These are phyloP conservation scores for Podaxis sp. DNA, from an alignment of 768 basidiomycete genomes.

Conservation along the genomic window DNA sequence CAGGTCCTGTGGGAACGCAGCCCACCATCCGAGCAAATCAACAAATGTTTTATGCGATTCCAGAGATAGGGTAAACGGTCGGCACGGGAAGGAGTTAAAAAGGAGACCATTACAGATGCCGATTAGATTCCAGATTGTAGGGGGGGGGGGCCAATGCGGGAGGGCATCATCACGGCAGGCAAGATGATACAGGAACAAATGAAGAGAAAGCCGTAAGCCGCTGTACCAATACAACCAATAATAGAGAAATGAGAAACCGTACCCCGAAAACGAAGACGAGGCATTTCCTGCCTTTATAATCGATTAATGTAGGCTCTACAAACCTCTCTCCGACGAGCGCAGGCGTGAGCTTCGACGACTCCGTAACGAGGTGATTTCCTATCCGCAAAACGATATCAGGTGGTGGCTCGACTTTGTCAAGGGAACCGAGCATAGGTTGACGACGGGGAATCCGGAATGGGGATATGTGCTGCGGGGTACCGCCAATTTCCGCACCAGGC, in stretches of 20 bases:
- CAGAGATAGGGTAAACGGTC: neutral
- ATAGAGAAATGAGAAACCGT: slow-evolving; percentile 14
- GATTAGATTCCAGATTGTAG: slow-evolving; percentile 7
- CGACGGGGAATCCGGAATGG: slow-evolving; percentile 34
- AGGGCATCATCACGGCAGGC: neutral
- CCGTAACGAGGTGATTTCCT: slow-evolving; percentile 32
- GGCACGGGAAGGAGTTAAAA: neutral
- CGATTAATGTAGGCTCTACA: slow-evolving; percentile 48
- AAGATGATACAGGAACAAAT: neutral
- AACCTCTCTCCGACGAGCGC: slow-evolving; percentile 62
- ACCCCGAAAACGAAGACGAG: slow-evolving; percentile 66
- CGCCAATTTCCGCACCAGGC: slow-evolving; percentile 15
- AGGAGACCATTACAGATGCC: neutral
- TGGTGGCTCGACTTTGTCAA: slow-evolving; percentile 23
- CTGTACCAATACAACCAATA: neutral
- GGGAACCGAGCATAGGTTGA: slow-evolving; percentile 28
- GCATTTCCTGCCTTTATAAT: slow-evolving; percentile 47
- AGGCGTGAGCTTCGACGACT: slow-evolving; percentile 41
- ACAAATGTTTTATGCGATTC: neutral
- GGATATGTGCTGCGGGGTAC: slow-evolving; percentile 17
- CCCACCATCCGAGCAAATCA: neutral
- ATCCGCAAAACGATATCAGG: slow-evolving; percentile 27
- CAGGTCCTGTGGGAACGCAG: slow-evolving; percentile 43
- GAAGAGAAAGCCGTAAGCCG: neutral
- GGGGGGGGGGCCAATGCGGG: slow-evolving; percentile 4